Conservation (phyloP, 148 eudicot genomes). For the Amaranthus palmeri region DNA sequence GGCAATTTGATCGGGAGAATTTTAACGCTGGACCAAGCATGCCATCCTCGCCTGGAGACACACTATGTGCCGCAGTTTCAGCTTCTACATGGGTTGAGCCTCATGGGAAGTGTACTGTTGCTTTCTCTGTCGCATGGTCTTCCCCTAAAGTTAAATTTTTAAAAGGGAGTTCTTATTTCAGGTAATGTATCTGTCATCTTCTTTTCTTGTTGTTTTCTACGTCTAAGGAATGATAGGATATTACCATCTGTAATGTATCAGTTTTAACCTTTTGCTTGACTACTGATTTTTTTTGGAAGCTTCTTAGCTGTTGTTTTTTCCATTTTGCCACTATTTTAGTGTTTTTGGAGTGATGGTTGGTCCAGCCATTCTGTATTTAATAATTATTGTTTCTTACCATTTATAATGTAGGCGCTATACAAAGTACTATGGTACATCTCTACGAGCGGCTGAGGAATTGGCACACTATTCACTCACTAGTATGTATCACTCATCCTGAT, state of each 20-base stretch:
- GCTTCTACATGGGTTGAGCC: constrained; percentile 99
- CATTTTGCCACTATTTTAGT: too few species aligned
- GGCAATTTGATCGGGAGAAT: constrained; percentile 82
- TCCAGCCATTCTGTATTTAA: background rate
- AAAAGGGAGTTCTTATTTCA: constrained; percentile 87
- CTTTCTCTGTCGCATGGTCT: constrained; percentile 90
- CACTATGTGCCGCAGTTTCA: constrained; percentile 88
- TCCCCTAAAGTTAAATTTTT: constrained; percentile 84
- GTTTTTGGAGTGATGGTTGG: background rate
- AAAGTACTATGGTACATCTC: constrained; percentile 84
- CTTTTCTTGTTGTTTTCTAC: background rate
- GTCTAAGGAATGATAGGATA: background rate
- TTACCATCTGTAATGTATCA: background rate
- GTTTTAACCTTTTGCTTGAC: background rate
- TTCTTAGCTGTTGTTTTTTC: background rate
- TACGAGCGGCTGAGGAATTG: constrained; percentile 72
- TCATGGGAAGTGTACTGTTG: constrained; percentile 91
- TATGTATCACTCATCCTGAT: constrained; percentile 34
- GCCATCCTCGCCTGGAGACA: constrained; percentile 85
- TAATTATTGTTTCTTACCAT: constrained; percentile 11
- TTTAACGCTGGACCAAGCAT: constrained; percentile 71
- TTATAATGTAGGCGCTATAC: constrained; percentile 71
- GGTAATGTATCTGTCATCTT: constrained; percentile 35
- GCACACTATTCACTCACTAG: constrained; percentile 89
- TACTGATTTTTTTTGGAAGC: background rate